Evolutionary conservation across 1,284 basidiomycete species (phyloP), one percentile per base, ranked within the genome.

Genomic region (Bjerkandera adusta): DNA sequence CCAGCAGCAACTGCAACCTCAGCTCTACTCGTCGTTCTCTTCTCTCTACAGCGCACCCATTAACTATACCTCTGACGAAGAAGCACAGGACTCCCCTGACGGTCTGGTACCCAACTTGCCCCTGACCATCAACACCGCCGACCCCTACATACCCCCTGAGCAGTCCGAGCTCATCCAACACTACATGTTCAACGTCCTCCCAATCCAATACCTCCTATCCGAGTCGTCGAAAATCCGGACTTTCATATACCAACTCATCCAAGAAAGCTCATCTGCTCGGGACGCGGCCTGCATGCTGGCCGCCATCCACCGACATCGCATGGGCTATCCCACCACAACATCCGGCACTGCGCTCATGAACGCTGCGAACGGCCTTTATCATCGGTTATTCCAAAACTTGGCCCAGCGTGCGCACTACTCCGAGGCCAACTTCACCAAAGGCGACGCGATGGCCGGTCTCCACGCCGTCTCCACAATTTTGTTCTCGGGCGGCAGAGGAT

Each of bases 391-490:
- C 33, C 51, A 56, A 39, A 63, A 61, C 30, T 65, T 69, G 36
- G 55, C 54, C 53, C 43, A 50, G 40, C 42, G 52, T 50, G 16
- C 51, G 39, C 21, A 43, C 34, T 57, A 43, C 40, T 34, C 33
- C 41, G 41, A 65, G 56, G n/a, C n/a, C n/a, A n/a, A n/a, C n/a
- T n/a, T n/a, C n/a, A 71, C 68, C 5, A 72, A 79, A 43, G 82
- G 81, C 32, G 83, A 86, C 55, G 87, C 87, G n/a, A 82, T 89
- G 65, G 82, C 85, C 1, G 81, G 84, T 3, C 68, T 90, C 18
- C 84, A 85, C 52, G 70, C 85, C 56, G 77, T 90, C 36, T 88
- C 85, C 8, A 75, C 79, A 34, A 81, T 81, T 66, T 76, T 89
- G 38, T 89, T 90, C 67, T 75, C 76, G 18, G 87, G 87, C 3